Evolutionary conservation across 2,329 filamentous ascomycete species (phyloP), one percentile per base, ranked within the genome.

Genomic region (Periconia sp.): DNA sequence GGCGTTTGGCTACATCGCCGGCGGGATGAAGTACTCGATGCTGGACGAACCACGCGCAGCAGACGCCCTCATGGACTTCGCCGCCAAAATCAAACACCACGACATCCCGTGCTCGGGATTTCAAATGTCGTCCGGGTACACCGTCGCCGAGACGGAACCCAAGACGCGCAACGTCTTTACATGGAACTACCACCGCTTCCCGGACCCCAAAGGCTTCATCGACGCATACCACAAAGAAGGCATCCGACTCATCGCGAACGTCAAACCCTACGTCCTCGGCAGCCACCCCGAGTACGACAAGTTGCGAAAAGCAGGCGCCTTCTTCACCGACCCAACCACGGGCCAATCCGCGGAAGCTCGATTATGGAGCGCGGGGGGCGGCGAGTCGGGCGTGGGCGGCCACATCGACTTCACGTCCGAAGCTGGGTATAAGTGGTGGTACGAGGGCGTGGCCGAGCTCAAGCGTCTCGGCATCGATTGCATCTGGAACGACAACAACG

Each of bases 401-500:
- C 87, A 91, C 57, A 83, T 91, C 44, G 88, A 91, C 68, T 91
- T 91, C 60, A 89, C 87, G 0, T 89, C 86, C 0, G 76, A 82
- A 19, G 80, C 81, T 0, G 87, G 85, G 0, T 90, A 84, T 63
- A 75, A 85, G 15, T 91, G 86, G 85, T 91, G 88, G 88, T 87
- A 84, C 55, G 77, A 88, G 1, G 87, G 88, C 1, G 83, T 89
- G 9, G 80, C 82, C 54, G 80, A 79, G 47, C 77, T 91, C 1
- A 84, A 84, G 50, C 74, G 82, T 23, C 74, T 83, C 9, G 87
- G 87, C 1, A 87, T 91, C 52, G 87, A 90, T 59, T 87, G 81
- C 45, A 89, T 90, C 74, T 91, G 88, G 88, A 91, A 91, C 59
- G 88, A 91, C 67, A 91, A 91, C 71, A 91, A 90, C 60, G 88